phyloP scores from a whole-genome alignment of 129 eudicot genomes.

The Apium graveolens region DNA sequence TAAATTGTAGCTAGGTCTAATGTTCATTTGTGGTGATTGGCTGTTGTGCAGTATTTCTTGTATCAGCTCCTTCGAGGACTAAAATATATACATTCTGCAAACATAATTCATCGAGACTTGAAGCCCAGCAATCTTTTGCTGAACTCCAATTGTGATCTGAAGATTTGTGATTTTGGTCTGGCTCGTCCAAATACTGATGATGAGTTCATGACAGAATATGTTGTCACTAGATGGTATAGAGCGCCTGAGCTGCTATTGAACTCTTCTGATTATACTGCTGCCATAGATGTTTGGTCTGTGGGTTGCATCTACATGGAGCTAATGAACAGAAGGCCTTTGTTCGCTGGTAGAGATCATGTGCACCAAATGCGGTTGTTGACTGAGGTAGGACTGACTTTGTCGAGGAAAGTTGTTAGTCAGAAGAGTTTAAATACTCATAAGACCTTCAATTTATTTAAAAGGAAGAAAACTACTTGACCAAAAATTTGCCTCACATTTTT shows the following conservation, averaged over 20 bases:
- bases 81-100: constrained; percentile 84
- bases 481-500: background rate
- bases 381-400: constrained; percentile 37
- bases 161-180: constrained; percentile 92
- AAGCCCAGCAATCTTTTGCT: constrained; percentile 81
- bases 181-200: constrained; percentile 72
- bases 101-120: constrained; percentile 75
- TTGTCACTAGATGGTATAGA: constrained; percentile 88
- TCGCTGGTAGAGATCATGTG: constrained; percentile 80
- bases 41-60: constrained; percentile 66
- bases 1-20: constrained; percentile 11
- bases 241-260: constrained; percentile 80
- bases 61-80: constrained; percentile 83
- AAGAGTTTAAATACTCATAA: background rate
- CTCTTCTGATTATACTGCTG: constrained; percentile 77
- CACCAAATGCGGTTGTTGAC: constrained; percentile 77
- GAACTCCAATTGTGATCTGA: constrained; percentile 80
- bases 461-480: background rate
- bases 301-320: constrained; percentile 93
- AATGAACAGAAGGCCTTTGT: constrained; percentile 69
- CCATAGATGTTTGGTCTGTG: constrained; percentile 93
- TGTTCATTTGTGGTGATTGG: background rate
- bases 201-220: constrained; percentile 87
- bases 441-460: background rate
- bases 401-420: background rate